Evolutionary conservation across 768 basidiomycete genomes (phyloP).

Genomic region (Mycena indigotica): DNA sequence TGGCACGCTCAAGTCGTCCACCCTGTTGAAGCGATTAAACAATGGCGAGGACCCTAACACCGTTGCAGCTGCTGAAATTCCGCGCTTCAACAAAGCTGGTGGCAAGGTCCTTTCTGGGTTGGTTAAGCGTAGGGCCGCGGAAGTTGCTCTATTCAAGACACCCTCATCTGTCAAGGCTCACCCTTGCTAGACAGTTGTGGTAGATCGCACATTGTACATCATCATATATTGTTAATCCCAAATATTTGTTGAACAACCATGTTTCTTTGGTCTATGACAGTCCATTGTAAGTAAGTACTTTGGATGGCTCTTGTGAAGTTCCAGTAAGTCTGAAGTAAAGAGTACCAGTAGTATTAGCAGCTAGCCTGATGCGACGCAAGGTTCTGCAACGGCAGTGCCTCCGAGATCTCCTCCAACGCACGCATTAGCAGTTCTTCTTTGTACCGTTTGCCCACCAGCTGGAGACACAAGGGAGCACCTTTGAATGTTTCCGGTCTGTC

Average conservation of each 20-base stretch:
- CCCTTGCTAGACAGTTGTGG: constrained; percentile 24
- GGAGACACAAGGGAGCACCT: constrained; percentile 1
- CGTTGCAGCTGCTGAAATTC: constrained; percentile 31
- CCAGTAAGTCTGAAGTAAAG: too few relatives aligned
- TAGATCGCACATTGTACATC: too few relatives aligned
- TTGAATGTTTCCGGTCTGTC: background rate
- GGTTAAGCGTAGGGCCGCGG: constrained; percentile 28
- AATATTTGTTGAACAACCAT: too few relatives aligned
- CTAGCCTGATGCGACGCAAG: too few relatives aligned
- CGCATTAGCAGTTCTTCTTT: constrained; percentile 2
- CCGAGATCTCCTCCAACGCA: constrained; percentile 6
- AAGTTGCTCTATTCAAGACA: constrained; percentile 33
- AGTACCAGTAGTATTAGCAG: too few relatives aligned
- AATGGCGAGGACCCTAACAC: constrained; percentile 32
- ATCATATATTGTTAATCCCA: too few relatives aligned
- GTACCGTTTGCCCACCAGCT: constrained; percentile 2
- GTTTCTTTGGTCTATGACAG: too few relatives aligned
- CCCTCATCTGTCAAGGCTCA: constrained; percentile 29
- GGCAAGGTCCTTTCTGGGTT: constrained; percentile 30
- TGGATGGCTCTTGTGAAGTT: too few relatives aligned
- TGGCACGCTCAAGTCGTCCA: constrained; percentile 28
- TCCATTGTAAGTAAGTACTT: too few relatives aligned
- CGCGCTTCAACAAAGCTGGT: constrained; percentile 32
- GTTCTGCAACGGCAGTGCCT: background rate
- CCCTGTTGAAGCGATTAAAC: constrained; percentile 32